phyloP scores from a whole-genome alignment of 352 stramenopile genomes.

The Globisporangium ultimum region DNA sequence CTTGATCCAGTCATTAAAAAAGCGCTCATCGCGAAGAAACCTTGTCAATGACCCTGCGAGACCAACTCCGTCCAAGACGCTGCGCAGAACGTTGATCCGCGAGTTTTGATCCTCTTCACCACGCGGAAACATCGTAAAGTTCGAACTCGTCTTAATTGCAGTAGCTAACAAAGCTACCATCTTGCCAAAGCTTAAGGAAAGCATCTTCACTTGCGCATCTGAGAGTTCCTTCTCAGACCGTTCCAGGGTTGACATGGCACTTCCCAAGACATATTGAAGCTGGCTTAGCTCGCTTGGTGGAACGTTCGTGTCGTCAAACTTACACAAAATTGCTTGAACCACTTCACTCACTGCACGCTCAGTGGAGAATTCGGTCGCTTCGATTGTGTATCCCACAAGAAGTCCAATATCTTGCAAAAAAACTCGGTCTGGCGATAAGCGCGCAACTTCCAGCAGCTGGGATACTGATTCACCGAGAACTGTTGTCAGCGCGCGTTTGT shows the following conservation, averaged over 20 bases:
- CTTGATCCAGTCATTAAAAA: slow-evolving; percentile 24
- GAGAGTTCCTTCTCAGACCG: background rate
- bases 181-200: slow-evolving; percentile 27
- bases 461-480: slow-evolving; percentile 17
- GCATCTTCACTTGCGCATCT: slow-evolving; percentile 15
- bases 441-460: slow-evolving; percentile 22
- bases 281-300: slow-evolving; percentile 14
- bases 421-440: slow-evolving; percentile 22
- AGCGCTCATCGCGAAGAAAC: slow-evolving; percentile 18
- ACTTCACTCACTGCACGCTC: slow-evolving; percentile 21
- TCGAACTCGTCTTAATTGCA: slow-evolving; percentile 25
- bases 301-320: slow-evolving; percentile 13
- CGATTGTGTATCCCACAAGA: slow-evolving; percentile 26
- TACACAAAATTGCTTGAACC: slow-evolving; percentile 16
- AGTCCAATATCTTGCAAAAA: slow-evolving; percentile 36
- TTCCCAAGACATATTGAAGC: slow-evolving; percentile 37
- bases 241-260: slow-evolving; percentile 24
- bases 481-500: slow-evolving; percentile 23
- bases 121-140: slow-evolving; percentile 31
- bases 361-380: slow-evolving; percentile 12
- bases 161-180: slow-evolving; percentile 24
- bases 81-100: slow-evolving; percentile 32
- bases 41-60: slow-evolving; percentile 24
- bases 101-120: slow-evolving; percentile 41
- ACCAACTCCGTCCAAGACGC: slow-evolving; percentile 39